These are phyloP conservation scores for Tetragonia tetragonoides DNA, from an alignment of 148 eudicot species.

Conservation along the genomic window DNA sequence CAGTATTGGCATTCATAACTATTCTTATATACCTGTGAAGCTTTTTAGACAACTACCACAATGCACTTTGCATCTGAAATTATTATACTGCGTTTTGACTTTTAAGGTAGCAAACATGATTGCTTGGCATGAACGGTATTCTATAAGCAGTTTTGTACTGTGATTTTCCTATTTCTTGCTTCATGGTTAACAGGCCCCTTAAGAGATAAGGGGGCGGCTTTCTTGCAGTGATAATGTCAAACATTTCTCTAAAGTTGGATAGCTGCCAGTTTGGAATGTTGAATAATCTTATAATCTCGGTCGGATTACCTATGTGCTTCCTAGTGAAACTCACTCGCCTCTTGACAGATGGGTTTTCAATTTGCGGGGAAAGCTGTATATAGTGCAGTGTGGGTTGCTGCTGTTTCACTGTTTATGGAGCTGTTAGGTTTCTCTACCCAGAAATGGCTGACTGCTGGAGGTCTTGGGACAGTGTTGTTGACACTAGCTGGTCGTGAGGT, in stretches of 20 bases:
- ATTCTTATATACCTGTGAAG: not conserved
- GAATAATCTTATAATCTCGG: not conserved
- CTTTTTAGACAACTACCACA: not conserved
- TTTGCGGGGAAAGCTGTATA: constrained; percentile 93
- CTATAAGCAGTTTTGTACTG: not conserved
- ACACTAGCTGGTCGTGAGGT: constrained; percentile 99
- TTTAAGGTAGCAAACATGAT: too few relatives aligned
- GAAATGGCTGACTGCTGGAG: constrained; percentile 93
- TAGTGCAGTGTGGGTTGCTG: constrained; percentile 93
- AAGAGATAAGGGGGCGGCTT: too few relatives aligned
- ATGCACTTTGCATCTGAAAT: too few relatives aligned
- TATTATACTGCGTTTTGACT: too few relatives aligned
- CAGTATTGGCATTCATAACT: not conserved
- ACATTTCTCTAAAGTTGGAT: not conserved
- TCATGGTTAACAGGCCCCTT: not conserved
- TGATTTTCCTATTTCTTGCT: not conserved
- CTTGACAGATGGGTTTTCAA: constrained; percentile 80
- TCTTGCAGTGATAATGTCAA: too few relatives aligned
- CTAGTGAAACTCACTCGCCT: constrained; percentile 12
- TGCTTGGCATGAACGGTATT: not conserved
- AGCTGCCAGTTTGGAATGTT: not conserved
- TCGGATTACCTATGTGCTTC: constrained; percentile 7
- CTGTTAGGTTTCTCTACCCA: constrained; percentile 92
- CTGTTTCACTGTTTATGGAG: constrained; percentile 86
- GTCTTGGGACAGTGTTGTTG: constrained; percentile 90